These are phyloP conservation scores for Suhomyces bokatorum DNA, from an alignment of 1,139 yeast species.

Conservation along the genomic window DNA sequence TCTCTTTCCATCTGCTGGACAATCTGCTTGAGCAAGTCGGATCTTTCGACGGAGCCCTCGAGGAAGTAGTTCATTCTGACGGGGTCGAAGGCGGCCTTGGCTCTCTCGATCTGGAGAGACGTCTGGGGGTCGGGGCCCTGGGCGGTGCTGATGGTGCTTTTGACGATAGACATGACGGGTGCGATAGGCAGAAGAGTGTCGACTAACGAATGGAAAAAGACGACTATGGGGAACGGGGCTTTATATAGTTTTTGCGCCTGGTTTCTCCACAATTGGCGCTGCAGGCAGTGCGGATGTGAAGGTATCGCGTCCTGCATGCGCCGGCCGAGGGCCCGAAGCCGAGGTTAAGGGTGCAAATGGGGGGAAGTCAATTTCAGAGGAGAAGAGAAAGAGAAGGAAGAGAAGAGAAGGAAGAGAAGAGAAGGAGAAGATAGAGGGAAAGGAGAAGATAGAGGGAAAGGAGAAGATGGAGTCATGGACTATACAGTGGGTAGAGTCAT, in stretches of 20 bases:
- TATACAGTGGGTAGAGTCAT: too few relatives aligned
- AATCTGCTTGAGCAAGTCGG: conserved; percentile 30
- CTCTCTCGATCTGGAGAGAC: conserved; percentile 38
- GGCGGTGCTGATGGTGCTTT: conserved; percentile 16
- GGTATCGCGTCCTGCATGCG: background rate
- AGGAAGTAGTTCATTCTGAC: conserved; percentile 41
- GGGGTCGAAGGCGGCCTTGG: conserved; percentile 30
- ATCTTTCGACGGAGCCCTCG: conserved; percentile 40
- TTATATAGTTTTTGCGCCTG: conserved; percentile 8
- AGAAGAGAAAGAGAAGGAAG: background rate
- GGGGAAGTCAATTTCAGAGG: background rate
- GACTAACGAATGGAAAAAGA: background rate
- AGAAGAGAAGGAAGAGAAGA: background rate
- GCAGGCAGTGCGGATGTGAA: background rate
- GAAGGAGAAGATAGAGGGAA: background rate
- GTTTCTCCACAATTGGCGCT: conserved; percentile 2
- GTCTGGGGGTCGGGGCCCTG: conserved; percentile 40
- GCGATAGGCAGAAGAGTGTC: background rate
- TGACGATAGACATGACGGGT: conserved; percentile 14
- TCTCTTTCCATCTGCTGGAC: conserved; percentile 46
- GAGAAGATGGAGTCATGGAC: too few relatives aligned
- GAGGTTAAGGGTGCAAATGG: background rate
- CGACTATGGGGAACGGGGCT: background rate
- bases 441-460: background rate
- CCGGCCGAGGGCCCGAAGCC: conserved; percentile 1